A percentile compares a stretch with the other conserved stretches of the same genome.
phyloP scores from a whole-genome alignment of 345 rosid species.

The Boechera retrofracta region DNA sequence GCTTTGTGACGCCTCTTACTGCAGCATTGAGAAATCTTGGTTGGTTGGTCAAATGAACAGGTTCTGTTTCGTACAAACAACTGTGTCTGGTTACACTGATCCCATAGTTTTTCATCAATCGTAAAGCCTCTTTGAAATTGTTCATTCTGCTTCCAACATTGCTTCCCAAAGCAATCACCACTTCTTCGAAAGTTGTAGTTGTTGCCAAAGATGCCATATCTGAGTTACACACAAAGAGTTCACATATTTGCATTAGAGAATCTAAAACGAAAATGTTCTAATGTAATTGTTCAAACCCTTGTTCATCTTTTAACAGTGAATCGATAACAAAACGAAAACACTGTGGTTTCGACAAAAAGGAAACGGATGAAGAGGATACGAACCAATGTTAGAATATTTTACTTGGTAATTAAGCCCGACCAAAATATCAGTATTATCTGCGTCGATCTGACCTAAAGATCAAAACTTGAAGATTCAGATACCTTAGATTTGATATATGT shows the following conservation, averaged over 20 bases:
- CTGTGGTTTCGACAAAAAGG: not conserved
- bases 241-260: too few species aligned
- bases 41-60: constrained; percentile 86
- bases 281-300: too few species aligned
- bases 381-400: not conserved
- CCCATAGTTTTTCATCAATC: constrained; percentile 64
- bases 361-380: not conserved
- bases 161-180: constrained; percentile 89
- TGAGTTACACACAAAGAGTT: constrained; percentile 13
- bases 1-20: constrained; percentile 76
- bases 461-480: too few species aligned
- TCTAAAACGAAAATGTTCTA: too few species aligned
- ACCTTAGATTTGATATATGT: too few species aligned
- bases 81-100: constrained; percentile 66
- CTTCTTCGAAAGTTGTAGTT: constrained; percentile 56
- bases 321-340: not conserved
- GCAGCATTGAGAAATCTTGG: constrained; percentile 89
- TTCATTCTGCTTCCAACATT: constrained; percentile 74
- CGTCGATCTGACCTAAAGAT: not conserved
- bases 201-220: not conserved
- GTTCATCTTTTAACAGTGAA: too few species aligned
- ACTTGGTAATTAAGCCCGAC: not conserved
- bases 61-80: constrained; percentile 84
- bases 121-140: constrained; percentile 70
- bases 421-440: not conserved